Conservation (phyloP, 768 basidiomycete species). For the Boletus vermiculosoides region DNA sequence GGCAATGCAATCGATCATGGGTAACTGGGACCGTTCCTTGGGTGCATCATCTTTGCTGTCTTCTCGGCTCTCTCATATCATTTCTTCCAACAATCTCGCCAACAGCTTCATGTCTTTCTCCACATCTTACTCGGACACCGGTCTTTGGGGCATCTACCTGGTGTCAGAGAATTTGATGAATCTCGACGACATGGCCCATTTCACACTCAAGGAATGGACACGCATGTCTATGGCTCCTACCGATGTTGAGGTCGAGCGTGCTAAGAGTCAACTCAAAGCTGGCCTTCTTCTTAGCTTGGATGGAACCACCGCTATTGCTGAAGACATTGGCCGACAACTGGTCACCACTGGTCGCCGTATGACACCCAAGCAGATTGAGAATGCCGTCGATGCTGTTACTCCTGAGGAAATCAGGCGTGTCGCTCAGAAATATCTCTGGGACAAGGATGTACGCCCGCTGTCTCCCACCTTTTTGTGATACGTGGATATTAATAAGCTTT, state of each 20-base stretch:
- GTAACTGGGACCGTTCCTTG: slow-evolving; percentile 98
- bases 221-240: slow-evolving; percentile 89
- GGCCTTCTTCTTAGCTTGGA: slow-evolving; percentile 86
- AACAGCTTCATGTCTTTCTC: slow-evolving; percentile 99
- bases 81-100: slow-evolving; percentile 92
- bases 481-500: slow-evolving; percentile 2
- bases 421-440: slow-evolving; percentile 96
- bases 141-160: slow-evolving; percentile 98
- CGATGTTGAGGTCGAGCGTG: slow-evolving; percentile 87
- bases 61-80: slow-evolving; percentile 86
- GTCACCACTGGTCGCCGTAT: slow-evolving; percentile 89
- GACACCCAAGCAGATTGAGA: slow-evolving; percentile 93
- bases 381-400: slow-evolving; percentile 85
- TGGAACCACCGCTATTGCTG: slow-evolving; percentile 94
- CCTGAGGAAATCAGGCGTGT: slow-evolving; percentile 89
- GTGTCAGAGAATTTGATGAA: slow-evolving; percentile 93
- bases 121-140: slow-evolving; percentile 97
- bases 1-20: slow-evolving; percentile 96
- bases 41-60: slow-evolving; percentile 88
- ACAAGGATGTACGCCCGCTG: slow-evolving; percentile 73
- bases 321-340: slow-evolving; percentile 97
- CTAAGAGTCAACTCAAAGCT: slow-evolving; percentile 98
- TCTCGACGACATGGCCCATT: slow-evolving; percentile 91
- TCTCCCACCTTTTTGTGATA: slow-evolving; percentile 13
- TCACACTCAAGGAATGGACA: slow-evolving; percentile 94